Evolutionary conservation across 2,329 filamentous ascomycete genomes (phyloP).

Genomic region (Albifimbria verrucaria): DNA sequence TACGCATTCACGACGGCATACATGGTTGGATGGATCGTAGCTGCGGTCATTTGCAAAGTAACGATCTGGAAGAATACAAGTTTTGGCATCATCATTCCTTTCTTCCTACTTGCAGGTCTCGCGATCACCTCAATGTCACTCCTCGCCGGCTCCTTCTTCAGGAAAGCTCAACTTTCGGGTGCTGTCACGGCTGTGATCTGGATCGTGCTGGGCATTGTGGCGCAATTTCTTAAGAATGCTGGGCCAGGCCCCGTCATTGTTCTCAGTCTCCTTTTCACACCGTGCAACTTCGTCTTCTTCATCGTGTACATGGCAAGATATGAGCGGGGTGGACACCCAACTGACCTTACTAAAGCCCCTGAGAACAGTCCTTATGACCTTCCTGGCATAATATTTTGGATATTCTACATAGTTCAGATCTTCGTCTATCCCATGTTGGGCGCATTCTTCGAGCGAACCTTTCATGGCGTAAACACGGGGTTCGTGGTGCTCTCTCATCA

Average conservation of each 20-base stretch:
- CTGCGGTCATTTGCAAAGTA: conserved; percentile 35
- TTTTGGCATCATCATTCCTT: conserved; percentile 61
- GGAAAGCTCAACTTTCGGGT: conserved; percentile 76
- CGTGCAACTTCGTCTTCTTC: conserved; percentile 81
- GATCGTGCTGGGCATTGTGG: conserved; percentile 70
- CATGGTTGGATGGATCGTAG: conserved; percentile 31
- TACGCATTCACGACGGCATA: conserved; percentile 68
- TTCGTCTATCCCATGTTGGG: conserved; percentile 66
- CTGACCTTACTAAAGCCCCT: conserved; percentile 57
- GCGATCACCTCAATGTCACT: conserved; percentile 73
- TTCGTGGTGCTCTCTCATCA: conserved; percentile 13
- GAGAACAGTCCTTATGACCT: conserved; percentile 61
- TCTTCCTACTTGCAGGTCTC: conserved; percentile 69
- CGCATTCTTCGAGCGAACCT: conserved; percentile 62
- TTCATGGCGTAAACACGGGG: conserved; percentile 49
- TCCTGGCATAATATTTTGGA: conserved; percentile 68
- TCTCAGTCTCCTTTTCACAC: conserved; percentile 72
- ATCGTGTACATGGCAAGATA: conserved; percentile 68
- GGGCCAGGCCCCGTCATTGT: conserved; percentile 60
- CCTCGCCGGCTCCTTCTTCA: conserved; percentile 74
- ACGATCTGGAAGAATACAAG: conserved; percentile 43
- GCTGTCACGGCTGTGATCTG: conserved; percentile 69
- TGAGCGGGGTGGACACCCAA: conserved; percentile 56
- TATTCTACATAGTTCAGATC: conserved; percentile 72
- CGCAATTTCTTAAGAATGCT: conserved; percentile 65